Evolutionary conservation across 2,329 filamentous ascomycete genomes (phyloP), one percentile per base, ranked within the genome.

Genomic region (Penicillium griseofulvum): DNA sequence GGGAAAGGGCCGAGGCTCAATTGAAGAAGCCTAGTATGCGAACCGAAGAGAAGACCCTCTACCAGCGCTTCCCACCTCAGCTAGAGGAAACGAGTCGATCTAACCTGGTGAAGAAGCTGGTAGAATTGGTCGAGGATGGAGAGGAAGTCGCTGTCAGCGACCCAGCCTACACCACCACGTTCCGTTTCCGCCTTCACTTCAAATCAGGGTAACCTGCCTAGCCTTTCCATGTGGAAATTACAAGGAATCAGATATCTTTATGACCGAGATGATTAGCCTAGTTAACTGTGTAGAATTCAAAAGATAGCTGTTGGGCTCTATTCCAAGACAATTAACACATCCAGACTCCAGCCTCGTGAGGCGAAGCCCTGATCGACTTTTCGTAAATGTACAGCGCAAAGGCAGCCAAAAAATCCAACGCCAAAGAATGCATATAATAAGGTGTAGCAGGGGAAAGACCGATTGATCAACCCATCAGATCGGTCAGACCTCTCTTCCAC

Each of bases 71-170:
- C 28, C 91, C 94, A 1, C 85, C 87, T 6, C 85, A 89, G 59
- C 77, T 99, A 52, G 90, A 96, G 70, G 85, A 91, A 75, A 84
- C 91, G 76, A 97, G 93, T 1, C 81, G 90, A 52, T 84, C 86
- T 1, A 97, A 99, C 70, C 77, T 99, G 59, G 79, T 80, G 58
- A 90, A 88, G 78, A 94, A 87, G 66, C 78, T 99, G 55, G 76
- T 73, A 28, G 90, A 96, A 26, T 74, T 99, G 59, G 81, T 99
- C 22, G 82, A 83, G 43, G 81, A 91, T 65, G 91, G 91, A 12
- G 89, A 97, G 70, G 91, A 97, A 74, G 83, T 99, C 45, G 90
- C 86, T n/a, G 88, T 99, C 44, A 92, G 90, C 16, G 93, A 97
- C 73, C 89, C 90, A n/a, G 90, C 91, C 1, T 94, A 95, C 70